Base-by-base conservation (phyloP, 805 yeast genomes). In the Peterozyma xylosa region DNA sequence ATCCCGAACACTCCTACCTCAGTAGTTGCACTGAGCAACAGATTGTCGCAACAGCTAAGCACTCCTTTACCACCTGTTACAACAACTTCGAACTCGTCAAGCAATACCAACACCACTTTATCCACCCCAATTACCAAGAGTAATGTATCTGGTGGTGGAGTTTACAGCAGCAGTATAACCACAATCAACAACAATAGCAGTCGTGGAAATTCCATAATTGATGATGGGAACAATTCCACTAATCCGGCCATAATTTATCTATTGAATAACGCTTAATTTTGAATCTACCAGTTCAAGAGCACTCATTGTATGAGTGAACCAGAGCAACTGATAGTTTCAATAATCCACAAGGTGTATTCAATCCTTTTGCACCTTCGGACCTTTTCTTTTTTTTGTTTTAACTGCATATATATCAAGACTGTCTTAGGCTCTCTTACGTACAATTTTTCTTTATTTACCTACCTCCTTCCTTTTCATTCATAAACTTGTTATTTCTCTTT, bases 241-340 rank as follows among this genome's bases (percentile, higher is more conserved):
- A 43, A 43, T 29, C 46, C 39, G 11, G 38, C 46, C 37, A 30
- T 43, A 21, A 27, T 39, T 30, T 43, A 43, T 36, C 39, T 43
- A 33, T 30, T 43, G 32, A 43, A 43, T 14, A 43, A 43, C 21
- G 42, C 39, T 9, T 39, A 13, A 33, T 21, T 21, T 7, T 5
- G 27, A 21, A 7, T 21, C 7, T 21, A 21, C 27, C 27, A 21
- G 7, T 4, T 21, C 7, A 21, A 21, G 4, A 21, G 27, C 4
- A 7, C 27, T 21, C 27, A 21, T 21, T 21, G 27, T 21, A 21
- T 21, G 27, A 7, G 7, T 21, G 7, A 21, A 21, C 7, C 7
- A 21, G 27, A 21, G 27, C n/a, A n/a, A n/a, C 27, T 21, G 27
- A 21, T 21, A 21, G 7, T 7, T 7, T 21, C 27, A n/a, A n/a